phyloP scores from a whole-genome alignment of 495 filamentous ascomycete species.

The Hypoxylon rickii region DNA sequence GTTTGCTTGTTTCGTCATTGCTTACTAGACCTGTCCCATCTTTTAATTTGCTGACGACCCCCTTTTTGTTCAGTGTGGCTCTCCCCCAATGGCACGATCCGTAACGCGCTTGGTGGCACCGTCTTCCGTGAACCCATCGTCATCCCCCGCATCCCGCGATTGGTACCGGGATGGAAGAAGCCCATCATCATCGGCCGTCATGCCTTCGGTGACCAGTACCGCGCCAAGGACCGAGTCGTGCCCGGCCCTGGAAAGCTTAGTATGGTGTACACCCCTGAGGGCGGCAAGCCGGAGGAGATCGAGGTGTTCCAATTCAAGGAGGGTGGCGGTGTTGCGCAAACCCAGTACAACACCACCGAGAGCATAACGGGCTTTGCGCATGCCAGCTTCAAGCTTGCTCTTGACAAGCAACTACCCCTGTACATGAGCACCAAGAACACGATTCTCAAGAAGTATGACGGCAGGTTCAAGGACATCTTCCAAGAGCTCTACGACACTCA shows the following conservation, averaged over 20 bases:
- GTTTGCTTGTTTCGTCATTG: slow-evolving; percentile 3
- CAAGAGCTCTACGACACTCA: slow-evolving; percentile 89
- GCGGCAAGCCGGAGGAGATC: slow-evolving; percentile 81
- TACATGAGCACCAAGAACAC: slow-evolving; percentile 99
- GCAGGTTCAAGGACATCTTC: slow-evolving; percentile 99
- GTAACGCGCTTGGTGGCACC: slow-evolving; percentile 92
- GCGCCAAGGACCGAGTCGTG: slow-evolving; percentile 86
- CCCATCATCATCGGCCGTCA: slow-evolving; percentile 98
- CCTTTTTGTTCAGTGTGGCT: slow-evolving; percentile 76
- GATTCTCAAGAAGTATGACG: slow-evolving; percentile 98
- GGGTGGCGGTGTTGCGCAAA: slow-evolving; percentile 85
- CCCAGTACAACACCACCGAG: slow-evolving; percentile 97
- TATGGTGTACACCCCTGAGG: slow-evolving; percentile 88
- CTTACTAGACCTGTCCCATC: too few relatives aligned
- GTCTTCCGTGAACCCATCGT: slow-evolving; percentile 99
- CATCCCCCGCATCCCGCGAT: slow-evolving; percentile 85
- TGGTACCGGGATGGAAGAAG: slow-evolving; percentile 96
- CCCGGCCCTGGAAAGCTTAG: slow-evolving; percentile 81
- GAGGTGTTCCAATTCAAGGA: slow-evolving; percentile 87
- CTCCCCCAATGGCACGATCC: slow-evolving; percentile 96
- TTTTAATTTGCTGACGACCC: not conserved
- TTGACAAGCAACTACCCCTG: slow-evolving; percentile 82
- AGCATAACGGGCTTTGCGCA: slow-evolving; percentile 94
- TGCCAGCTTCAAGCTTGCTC: slow-evolving; percentile 90
- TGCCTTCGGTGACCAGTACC: slow-evolving; percentile 98